These are phyloP conservation scores for Pisolithus albus DNA, from an alignment of 768 basidiomycete species.

Conservation along the genomic window DNA sequence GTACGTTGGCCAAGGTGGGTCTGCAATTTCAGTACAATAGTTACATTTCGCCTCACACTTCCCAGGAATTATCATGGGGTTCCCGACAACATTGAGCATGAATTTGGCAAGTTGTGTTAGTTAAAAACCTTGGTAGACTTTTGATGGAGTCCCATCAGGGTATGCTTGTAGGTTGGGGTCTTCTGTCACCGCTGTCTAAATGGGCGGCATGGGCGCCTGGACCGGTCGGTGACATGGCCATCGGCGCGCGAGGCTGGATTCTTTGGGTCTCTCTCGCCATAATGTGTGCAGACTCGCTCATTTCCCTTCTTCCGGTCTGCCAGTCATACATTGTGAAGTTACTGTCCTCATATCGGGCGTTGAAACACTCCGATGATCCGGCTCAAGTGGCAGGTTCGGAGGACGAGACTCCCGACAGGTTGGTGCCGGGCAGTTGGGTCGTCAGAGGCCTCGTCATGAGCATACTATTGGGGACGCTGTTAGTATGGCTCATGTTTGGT, in stretches of 20 bases:
- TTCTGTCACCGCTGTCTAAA: conserved; percentile 87
- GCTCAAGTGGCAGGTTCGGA: conserved; percentile 46
- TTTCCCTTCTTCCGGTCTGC: conserved; percentile 76
- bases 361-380: conserved; percentile 18
- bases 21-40: neutral
- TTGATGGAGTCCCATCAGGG: conserved; percentile 42
- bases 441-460: conserved; percentile 55
- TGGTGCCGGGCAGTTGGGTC: conserved; percentile 81
- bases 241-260: conserved; percentile 92
- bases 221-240: conserved; percentile 77
- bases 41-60: neutral
- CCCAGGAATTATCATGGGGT: conserved; percentile 93
- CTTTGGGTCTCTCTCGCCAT: conserved; percentile 94
- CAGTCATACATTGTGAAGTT: conserved; percentile 42
- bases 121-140: neutral
- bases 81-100: conserved; percentile 91
- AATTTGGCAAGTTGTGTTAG: conserved; percentile 51
- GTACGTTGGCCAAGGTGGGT: conserved; percentile 80
- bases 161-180: conserved; percentile 94
- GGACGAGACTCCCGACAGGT: conserved; percentile 67
- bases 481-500: conserved; percentile 89
- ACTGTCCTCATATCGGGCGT: conserved; percentile 21
- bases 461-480: conserved; percentile 58
- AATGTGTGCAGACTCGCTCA: conserved; percentile 88
- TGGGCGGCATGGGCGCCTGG: conserved; percentile 88